phyloP scores from a whole-genome alignment of 805 yeast species.

The Starmerella floricola region DNA sequence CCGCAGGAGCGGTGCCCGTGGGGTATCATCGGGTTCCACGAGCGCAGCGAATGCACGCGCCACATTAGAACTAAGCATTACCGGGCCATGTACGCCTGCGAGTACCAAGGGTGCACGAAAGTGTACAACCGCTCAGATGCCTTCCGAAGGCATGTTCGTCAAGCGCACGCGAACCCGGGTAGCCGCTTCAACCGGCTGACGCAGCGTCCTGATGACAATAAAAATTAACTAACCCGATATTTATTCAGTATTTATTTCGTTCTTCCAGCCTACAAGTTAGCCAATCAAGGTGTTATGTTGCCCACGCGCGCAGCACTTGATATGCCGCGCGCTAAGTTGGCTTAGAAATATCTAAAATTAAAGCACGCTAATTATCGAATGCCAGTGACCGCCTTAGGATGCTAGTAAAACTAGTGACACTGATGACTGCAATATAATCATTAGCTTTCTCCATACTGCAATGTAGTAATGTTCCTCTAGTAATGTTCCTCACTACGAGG shows the following conservation, averaged over 20 bases:
- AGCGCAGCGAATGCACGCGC: slow-evolving; percentile 21
- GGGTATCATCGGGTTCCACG: slow-evolving; percentile 20
- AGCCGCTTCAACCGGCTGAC: slow-evolving; percentile 9
- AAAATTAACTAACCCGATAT: neutral
- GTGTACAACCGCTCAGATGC: slow-evolving; percentile 20
- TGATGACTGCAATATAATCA: no score
- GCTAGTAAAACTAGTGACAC: no score
- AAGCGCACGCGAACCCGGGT: slow-evolving; percentile 14
- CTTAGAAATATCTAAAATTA: no score
- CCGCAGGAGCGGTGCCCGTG: slow-evolving; percentile 18
- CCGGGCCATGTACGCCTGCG: slow-evolving; percentile 20
- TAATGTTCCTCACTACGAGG: no score
- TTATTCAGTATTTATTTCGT: neutral
- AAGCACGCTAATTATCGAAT: no score
- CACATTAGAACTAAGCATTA: slow-evolving; percentile 20
- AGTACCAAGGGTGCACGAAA: slow-evolving; percentile 15
- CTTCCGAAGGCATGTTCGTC: slow-evolving; percentile 19
- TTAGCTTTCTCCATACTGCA: no score
- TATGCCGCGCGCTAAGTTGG: no score
- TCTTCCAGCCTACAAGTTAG: neutral
- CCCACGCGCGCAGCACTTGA: no score
- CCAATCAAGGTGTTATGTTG: neutral
- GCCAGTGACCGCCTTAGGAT: no score
- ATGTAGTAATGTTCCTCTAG: no score
- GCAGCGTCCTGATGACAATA: slow-evolving; percentile 1